Percentiles rank a stretch among this genome's conserved stretches.
These are phyloP conservation scores for Massarina eburnea DNA, from an alignment of 2,329 filamentous ascomycete genomes.

Conservation along the genomic window DNA sequence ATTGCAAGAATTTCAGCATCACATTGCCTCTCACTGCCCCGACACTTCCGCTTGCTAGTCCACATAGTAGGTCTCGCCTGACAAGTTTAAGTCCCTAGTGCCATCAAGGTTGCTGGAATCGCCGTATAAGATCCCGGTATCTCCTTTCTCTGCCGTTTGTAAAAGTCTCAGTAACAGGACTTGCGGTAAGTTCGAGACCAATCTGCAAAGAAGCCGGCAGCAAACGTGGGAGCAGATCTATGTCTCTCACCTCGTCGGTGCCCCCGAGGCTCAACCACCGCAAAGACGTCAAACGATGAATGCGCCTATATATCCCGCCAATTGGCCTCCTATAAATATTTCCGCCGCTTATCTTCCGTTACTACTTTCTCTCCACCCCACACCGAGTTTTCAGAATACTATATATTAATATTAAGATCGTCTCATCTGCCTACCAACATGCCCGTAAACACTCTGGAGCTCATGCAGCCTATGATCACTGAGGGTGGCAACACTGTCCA, in stretches of 20 bases:
- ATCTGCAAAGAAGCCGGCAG: too few relatives aligned
- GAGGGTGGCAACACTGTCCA: slow-evolving; percentile 1
- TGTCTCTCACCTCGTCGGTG: too few relatives aligned
- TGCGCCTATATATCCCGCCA: not conserved
- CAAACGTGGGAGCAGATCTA: too few relatives aligned
- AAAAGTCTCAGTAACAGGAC: too few relatives aligned
- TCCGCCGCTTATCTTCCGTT: not conserved
- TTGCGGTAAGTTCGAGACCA: too few relatives aligned
- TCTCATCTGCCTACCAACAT: not conserved
- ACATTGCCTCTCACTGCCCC: too few relatives aligned
- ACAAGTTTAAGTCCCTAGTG: too few relatives aligned
- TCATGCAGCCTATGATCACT: slow-evolving; percentile 4
- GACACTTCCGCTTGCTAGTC: not conserved
- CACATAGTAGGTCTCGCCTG: not conserved
- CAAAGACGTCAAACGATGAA: too few relatives aligned
- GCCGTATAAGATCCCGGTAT: not conserved
- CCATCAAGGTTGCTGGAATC: not conserved
- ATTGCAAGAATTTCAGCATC: too few relatives aligned
- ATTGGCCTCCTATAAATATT: not conserved
- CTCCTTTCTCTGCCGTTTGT: not conserved
- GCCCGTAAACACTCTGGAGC: slow-evolving; percentile 4
- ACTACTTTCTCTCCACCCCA: not conserved
- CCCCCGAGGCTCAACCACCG: too few relatives aligned
- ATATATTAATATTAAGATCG: not conserved
- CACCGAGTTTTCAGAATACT: not conserved